These are phyloP conservation scores for Yarrowia deformans DNA, from an alignment of 805 yeast species.

Conservation along the genomic window DNA sequence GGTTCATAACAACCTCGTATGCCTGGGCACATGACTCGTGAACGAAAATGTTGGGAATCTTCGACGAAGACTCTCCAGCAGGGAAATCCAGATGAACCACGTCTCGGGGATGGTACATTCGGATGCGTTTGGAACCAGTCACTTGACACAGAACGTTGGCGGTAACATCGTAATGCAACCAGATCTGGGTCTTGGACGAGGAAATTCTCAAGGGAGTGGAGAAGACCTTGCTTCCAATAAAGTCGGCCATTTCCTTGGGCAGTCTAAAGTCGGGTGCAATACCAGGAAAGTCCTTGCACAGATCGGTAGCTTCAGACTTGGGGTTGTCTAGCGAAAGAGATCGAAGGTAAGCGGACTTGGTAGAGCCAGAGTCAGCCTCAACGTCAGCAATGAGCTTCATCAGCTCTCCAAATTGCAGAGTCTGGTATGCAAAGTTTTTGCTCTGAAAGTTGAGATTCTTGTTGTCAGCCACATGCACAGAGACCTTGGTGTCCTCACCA, in stretches of 20 bases:
- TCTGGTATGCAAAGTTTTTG: slow-evolving; percentile 50
- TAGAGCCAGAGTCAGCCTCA: background rate
- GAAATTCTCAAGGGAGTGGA: slow-evolving; percentile 52
- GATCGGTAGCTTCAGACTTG: slow-evolving; percentile 47
- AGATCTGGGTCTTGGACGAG: slow-evolving; percentile 49
- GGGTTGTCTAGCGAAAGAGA: slow-evolving; percentile 49
- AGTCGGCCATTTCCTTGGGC: slow-evolving; percentile 43
- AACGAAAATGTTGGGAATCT: slow-evolving; percentile 49
- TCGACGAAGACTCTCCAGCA: slow-evolving; percentile 50
- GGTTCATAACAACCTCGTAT: slow-evolving; percentile 48
- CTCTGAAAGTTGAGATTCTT: slow-evolving; percentile 47
- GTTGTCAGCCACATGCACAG: slow-evolving; percentile 47
- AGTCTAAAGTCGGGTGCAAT: slow-evolving; percentile 48
- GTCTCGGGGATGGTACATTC: slow-evolving; percentile 52
- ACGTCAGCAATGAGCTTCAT: slow-evolving; percentile 44
- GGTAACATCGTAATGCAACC: slow-evolving; percentile 54
- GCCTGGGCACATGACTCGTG: slow-evolving; percentile 44
- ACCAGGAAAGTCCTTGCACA: slow-evolving; percentile 49
- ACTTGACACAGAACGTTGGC: slow-evolving; percentile 52
- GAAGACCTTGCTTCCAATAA: slow-evolving; percentile 45
- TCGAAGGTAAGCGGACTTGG: slow-evolving; percentile 44
- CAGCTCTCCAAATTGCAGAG: slow-evolving; percentile 47
- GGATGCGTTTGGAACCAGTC: slow-evolving; percentile 49
- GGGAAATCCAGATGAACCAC: slow-evolving; percentile 48
- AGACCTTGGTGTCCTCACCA: slow-evolving; percentile 47